Evolutionary conservation across 345 rosid genomes (phyloP).

Genomic region (Bretschneidera sinensis): DNA sequence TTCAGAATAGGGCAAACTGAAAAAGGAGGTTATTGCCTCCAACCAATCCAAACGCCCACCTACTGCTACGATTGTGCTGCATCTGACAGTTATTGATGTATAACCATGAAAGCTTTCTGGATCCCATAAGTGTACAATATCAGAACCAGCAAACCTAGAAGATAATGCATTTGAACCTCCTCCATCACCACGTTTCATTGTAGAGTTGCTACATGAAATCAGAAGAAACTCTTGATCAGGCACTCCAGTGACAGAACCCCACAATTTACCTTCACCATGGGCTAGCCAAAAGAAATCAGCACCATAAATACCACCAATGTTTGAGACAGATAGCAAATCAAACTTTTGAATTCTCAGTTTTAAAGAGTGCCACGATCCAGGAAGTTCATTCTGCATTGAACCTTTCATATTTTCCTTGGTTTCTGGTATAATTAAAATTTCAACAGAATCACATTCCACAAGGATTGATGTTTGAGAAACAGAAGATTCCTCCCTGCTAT

Average conservation of each 20-base stretch:
- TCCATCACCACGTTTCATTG: conserved; percentile 93
- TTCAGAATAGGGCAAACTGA: conserved; percentile 42
- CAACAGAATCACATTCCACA: conserved; percentile 71
- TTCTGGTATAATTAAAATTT: conserved; percentile 62
- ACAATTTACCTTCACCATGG: conserved; percentile 73
- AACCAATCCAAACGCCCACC: conserved; percentile 98
- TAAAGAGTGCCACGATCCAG: conserved; percentile 75
- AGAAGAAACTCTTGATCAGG: conserved; percentile 60
- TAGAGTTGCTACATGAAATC: conserved; percentile 74
- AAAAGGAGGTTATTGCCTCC: conserved; percentile 62
- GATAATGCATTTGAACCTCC: conserved; percentile 90
- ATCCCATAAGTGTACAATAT: conserved; percentile 60
- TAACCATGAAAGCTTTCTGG: conserved; percentile 40
- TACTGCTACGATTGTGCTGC: conserved; percentile 76
- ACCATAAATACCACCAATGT: conserved; percentile 60
- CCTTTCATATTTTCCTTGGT: conserved; percentile 36
- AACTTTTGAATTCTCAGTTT: conserved; percentile 59
- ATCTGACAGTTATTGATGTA: conserved; percentile 57
- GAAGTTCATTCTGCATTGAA: conserved; percentile 76
- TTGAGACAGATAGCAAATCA: conserved; percentile 56
- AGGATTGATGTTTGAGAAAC: conserved; percentile 54
- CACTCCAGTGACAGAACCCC: conserved; percentile 63
- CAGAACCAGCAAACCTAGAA: conserved; percentile 78
- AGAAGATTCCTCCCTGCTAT: conserved; percentile 25
- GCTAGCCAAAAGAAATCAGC: conserved; percentile 74